Conservation (phyloP, 2,329 filamentous ascomycete genomes). For the Penicillium sp. region DNA sequence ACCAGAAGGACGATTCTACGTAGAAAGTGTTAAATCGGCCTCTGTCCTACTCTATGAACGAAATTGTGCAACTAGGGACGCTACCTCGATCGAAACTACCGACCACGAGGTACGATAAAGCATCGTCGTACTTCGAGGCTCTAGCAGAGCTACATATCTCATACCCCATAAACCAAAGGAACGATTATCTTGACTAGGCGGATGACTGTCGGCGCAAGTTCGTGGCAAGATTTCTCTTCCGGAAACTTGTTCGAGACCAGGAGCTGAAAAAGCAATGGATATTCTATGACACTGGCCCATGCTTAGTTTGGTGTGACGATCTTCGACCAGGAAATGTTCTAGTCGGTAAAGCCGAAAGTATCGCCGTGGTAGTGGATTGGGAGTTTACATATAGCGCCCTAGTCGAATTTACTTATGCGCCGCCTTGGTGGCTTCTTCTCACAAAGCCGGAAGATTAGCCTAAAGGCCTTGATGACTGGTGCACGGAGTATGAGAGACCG, state of each 20-base stretch:
- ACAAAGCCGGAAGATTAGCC: slow-evolving; percentile 23
- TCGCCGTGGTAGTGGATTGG: slow-evolving; percentile 22
- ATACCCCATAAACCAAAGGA: slow-evolving; percentile 39
- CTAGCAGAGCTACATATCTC: slow-evolving; percentile 43
- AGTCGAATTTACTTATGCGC: slow-evolving; percentile 16
- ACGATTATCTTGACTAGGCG: slow-evolving; percentile 33
- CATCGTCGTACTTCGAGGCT: slow-evolving; percentile 39
- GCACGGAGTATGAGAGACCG: neutral
- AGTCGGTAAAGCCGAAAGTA: slow-evolving; percentile 4
- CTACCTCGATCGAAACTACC: slow-evolving; percentile 19
- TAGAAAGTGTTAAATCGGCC: slow-evolving; percentile 2
- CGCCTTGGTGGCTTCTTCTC: slow-evolving; percentile 25
- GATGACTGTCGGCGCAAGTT: slow-evolving; percentile 21
- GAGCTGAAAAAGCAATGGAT: slow-evolving; percentile 10
- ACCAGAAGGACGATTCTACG: neutral
- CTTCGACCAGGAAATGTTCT: slow-evolving; percentile 18
- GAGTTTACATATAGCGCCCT: slow-evolving; percentile 25
- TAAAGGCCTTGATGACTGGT: slow-evolving; percentile 13
- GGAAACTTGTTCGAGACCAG: slow-evolving; percentile 18
- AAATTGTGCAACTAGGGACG: slow-evolving; percentile 29
- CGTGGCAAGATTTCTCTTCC: slow-evolving; percentile 21
- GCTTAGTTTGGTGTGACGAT: slow-evolving; percentile 24
- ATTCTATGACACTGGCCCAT: slow-evolving; percentile 19
- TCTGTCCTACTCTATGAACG: slow-evolving; percentile 38
- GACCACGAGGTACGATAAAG: slow-evolving; percentile 23